These are phyloP conservation scores for Neopestalotiopsis sp. DNA, from an alignment of 2,329 filamentous ascomycete genomes.

Conservation along the genomic window DNA sequence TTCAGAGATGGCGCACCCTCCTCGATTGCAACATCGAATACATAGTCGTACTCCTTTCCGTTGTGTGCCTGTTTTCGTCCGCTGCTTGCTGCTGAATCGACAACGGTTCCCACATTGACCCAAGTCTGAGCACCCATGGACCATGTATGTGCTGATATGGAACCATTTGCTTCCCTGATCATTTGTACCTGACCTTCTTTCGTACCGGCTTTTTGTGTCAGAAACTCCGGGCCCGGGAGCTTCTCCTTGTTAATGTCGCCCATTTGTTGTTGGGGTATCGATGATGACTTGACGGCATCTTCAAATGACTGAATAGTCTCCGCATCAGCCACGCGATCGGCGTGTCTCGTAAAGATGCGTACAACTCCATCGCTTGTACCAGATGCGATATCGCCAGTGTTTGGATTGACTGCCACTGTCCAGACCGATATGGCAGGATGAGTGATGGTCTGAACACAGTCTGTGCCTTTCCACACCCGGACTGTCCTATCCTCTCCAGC, in stretches of 20 bases:
- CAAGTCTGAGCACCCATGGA: conserved; percentile 75
- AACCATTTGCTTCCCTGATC: conserved; percentile 82
- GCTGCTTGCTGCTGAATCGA: conserved; percentile 84
- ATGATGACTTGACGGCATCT: conserved; percentile 79
- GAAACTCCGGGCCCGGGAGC: conserved; percentile 85
- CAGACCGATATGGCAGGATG: conserved; percentile 97
- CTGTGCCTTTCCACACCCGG: conserved; percentile 80
- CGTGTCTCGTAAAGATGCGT: conserved; percentile 79
- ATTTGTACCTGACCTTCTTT: conserved; percentile 96
- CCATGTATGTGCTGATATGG: conserved; percentile 88
- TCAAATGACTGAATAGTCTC: conserved; percentile 77
- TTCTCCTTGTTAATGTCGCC: conserved; percentile 90
- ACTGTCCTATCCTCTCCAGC: conserved; percentile 94
- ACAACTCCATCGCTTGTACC: conserved; percentile 89
- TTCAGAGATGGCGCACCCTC: conserved; percentile 92
- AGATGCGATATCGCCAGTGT: conserved; percentile 91
- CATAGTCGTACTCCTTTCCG: conserved; percentile 91
- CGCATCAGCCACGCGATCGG: conserved; percentile 72
- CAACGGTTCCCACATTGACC: conserved; percentile 92
- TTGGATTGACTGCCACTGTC: conserved; percentile 81
- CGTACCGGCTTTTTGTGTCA: conserved; percentile 82
- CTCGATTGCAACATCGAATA: conserved; percentile 96
- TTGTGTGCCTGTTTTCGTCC: conserved; percentile 78
- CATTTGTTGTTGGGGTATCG: conserved; percentile 86
- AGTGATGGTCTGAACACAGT: conserved; percentile 94